Conservation (phyloP, 2,329 filamentous ascomycete genomes). For the Tolypocladium inflatum region DNA sequence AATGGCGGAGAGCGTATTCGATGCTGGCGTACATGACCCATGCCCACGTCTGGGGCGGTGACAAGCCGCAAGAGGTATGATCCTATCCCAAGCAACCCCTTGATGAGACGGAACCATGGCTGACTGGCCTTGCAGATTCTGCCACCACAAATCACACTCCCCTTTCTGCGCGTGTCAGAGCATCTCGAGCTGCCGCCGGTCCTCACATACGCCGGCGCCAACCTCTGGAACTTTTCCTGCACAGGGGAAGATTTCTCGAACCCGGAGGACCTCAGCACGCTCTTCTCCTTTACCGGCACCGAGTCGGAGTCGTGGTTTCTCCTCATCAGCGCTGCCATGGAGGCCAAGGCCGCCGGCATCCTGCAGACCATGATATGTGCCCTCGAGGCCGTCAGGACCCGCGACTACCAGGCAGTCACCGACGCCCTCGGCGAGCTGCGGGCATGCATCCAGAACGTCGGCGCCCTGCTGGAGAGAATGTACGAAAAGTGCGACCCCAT, state of each 20-base stretch:
- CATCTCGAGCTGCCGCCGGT: slow-evolving; percentile 77
- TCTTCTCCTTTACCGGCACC: slow-evolving; percentile 81
- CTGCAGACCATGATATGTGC: slow-evolving; percentile 72
- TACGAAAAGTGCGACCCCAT: slow-evolving; percentile 80
- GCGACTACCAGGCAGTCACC: slow-evolving; percentile 52
- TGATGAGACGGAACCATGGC: not conserved
- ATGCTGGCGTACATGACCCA: slow-evolving; percentile 74
- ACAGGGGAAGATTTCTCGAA: slow-evolving; percentile 43
- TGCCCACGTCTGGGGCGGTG: slow-evolving; percentile 82
- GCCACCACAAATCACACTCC: slow-evolving; percentile 67
- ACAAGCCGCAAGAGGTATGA: slow-evolving; percentile 59
- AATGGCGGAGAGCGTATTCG: slow-evolving; percentile 77
- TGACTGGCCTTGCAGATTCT: slow-evolving; percentile 36
- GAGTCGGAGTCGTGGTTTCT: slow-evolving; percentile 94
- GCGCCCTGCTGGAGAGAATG: slow-evolving; percentile 66
- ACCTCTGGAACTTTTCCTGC: slow-evolving; percentile 82
- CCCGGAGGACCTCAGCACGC: slow-evolving; percentile 58
- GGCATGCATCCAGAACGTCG: slow-evolving; percentile 58
- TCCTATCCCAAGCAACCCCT: too few relatives aligned
- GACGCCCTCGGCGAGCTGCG: slow-evolving; percentile 56
- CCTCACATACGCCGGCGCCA: slow-evolving; percentile 80
- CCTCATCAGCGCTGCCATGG: slow-evolving; percentile 80
- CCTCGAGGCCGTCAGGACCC: slow-evolving; percentile 55
- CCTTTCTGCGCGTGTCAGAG: slow-evolving; percentile 61
- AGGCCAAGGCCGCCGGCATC: slow-evolving; percentile 65